phyloP scores from a whole-genome alignment of 768 basidiomycete genomes.

The Boletales sp. region DNA sequence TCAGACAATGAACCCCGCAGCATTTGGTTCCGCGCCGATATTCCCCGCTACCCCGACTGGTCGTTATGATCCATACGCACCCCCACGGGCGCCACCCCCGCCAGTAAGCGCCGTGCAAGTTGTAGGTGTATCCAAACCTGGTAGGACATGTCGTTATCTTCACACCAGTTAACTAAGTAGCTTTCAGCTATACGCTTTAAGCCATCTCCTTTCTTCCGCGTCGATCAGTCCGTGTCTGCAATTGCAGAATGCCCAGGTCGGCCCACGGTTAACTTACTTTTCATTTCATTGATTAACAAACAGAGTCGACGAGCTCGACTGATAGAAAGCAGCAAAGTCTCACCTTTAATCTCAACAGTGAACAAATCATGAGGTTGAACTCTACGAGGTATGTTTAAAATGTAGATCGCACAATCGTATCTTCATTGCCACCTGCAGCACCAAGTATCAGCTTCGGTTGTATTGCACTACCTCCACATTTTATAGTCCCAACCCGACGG shows the following conservation, averaged over 20 bases:
- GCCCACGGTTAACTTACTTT: constrained; percentile 8
- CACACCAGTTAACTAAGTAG: constrained; percentile 9
- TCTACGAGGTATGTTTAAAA: constrained; percentile 45
- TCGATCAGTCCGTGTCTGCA: constrained; percentile 62
- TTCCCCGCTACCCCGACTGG: constrained; percentile 30
- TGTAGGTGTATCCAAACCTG: constrained; percentile 23
- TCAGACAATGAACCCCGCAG: constrained; percentile 15
- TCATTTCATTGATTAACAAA: constrained; percentile 1
- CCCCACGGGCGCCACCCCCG: constrained; percentile 45
- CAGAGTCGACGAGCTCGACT: constrained; percentile 75
- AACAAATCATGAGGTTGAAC: constrained; percentile 60
- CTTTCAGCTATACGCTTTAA: constrained; percentile 68
- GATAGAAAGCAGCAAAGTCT: constrained; percentile 68
- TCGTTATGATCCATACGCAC: constrained; percentile 67
- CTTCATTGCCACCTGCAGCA: constrained; percentile 35
- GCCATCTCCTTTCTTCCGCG: constrained; percentile 70
- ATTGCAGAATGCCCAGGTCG: constrained; percentile 79
- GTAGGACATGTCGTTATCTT: constrained; percentile 20
- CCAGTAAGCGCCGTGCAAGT: constrained; percentile 34
- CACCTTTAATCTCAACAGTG: constrained; percentile 60
- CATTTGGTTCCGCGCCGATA: constrained; percentile 22
- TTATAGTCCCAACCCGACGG: constrained; percentile 46
- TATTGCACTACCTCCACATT: constrained; percentile 87
- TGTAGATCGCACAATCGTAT: background rate
- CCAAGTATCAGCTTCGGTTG: constrained; percentile 76